Conservation (phyloP, 306 rosid genomes). For the Cucurbita argyrosperma region DNA sequence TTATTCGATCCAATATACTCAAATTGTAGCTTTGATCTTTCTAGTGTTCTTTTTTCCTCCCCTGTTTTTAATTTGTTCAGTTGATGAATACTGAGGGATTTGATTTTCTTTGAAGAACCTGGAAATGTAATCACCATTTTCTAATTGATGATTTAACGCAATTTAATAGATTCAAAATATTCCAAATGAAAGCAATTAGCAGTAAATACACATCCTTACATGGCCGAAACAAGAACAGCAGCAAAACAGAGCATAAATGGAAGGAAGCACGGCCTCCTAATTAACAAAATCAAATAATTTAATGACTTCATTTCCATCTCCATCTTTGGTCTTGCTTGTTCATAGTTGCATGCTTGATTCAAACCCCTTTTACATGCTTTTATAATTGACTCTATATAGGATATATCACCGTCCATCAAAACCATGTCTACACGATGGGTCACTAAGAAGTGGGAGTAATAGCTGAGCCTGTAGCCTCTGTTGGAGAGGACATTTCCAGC, state of each 20-base stretch:
- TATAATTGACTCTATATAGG: too few relatives aligned
- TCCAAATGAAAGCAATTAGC: background rate
- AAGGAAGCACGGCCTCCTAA: too few relatives aligned
- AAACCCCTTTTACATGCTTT: too few relatives aligned
- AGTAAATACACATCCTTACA: background rate
- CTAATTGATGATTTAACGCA: too few relatives aligned
- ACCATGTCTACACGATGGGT: too few relatives aligned
- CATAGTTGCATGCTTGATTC: too few relatives aligned
- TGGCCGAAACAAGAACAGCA: background rate
- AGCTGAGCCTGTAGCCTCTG: constrained; percentile 56
- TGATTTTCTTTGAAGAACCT: background rate
- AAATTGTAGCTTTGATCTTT: background rate
- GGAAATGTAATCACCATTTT: too few relatives aligned
- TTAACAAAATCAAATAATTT: background rate
- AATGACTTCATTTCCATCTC: constrained; percentile 14
- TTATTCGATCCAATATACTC: background rate
- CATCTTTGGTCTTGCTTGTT: too few relatives aligned
- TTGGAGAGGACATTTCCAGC: constrained; percentile 33
- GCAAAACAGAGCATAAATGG: background rate
- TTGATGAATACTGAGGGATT: background rate
- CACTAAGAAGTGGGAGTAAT: constrained; percentile 27
- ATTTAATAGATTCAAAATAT: too few relatives aligned
- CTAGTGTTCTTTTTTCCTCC: background rate
- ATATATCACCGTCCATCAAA: too few relatives aligned
- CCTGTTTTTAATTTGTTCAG: background rate